Conservation (phyloP, 305 asterid species). For the Fraxinus baroniana region DNA sequence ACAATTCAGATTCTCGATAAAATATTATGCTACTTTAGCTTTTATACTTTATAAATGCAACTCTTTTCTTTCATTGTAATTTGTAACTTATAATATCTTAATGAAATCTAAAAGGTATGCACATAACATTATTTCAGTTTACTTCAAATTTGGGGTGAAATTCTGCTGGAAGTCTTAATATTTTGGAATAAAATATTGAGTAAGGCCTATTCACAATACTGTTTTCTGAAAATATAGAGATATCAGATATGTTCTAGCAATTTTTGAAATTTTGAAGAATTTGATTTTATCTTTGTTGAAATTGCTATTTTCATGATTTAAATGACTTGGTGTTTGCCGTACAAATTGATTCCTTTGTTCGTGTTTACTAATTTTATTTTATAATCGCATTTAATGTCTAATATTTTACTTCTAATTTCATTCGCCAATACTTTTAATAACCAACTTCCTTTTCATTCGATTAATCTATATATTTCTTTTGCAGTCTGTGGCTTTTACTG, state of each 20-base stretch:
- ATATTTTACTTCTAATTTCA: neutral
- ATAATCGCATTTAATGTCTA: neutral
- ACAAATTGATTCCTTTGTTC: neutral
- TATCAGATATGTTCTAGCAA: neutral
- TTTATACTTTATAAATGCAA: neutral
- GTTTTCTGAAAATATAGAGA: neutral
- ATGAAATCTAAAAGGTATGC: neutral
- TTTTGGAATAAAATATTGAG: neutral
- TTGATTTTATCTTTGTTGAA: neutral
- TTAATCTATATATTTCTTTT: conserved; percentile 18
- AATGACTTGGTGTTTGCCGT: neutral
- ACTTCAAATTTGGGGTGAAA: neutral
- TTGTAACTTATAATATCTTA: neutral
- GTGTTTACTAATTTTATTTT: neutral
- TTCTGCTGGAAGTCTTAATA: neutral
- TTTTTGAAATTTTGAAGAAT: neutral
- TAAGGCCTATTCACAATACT: neutral
- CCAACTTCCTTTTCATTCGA: neutral
- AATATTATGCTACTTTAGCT: neutral
- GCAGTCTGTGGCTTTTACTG: conserved; percentile 88
- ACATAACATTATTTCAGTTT: neutral
- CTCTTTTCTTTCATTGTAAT: neutral
- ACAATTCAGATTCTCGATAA: neutral
- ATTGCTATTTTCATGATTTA: neutral
- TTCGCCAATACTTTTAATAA: neutral